These are phyloP conservation scores for Fomes fomentarius DNA, from an alignment of 1,284 basidiomycete genomes.

Conservation along the genomic window DNA sequence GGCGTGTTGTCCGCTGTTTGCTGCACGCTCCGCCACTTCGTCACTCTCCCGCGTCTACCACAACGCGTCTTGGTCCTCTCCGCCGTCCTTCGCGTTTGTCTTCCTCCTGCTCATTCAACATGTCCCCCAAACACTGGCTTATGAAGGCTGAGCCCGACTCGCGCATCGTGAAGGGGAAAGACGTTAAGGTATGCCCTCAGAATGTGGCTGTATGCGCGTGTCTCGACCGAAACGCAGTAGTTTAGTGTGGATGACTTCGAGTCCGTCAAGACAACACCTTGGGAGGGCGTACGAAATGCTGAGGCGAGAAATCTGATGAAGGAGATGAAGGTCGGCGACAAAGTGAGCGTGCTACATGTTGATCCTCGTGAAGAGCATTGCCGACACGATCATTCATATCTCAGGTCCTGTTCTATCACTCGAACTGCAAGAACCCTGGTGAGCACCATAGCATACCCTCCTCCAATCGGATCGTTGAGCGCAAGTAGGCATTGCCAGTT, in stretches of 20 bases:
- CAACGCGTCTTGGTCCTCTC: constrained; percentile 13
- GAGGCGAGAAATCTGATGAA: constrained; percentile 94
- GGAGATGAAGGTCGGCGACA: constrained; percentile 85
- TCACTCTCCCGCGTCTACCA: constrained; percentile 22
- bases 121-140: constrained; percentile 62
- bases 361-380: constrained; percentile 3
- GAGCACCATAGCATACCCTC: background rate
- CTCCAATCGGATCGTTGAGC: background rate
- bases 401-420: constrained; percentile 80
- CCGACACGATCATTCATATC: constrained; percentile 8
- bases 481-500: constrained; percentile 74
- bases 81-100: constrained; percentile 13
- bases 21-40: constrained; percentile 28
- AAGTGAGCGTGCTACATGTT: constrained; percentile 47
- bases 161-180: constrained; percentile 86
- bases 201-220: constrained; percentile 11
- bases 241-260: constrained; percentile 94
- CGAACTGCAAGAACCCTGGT: constrained; percentile 91
- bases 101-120: constrained; percentile 1
- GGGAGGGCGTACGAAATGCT: constrained; percentile 93
- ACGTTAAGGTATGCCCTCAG: constrained; percentile 70
- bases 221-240: constrained; percentile 43
- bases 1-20: constrained; percentile 37
- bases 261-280: constrained; percentile 70
- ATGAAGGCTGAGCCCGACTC: constrained; percentile 93